Evolutionary conservation across 306 rosid species (phyloP).

Genomic region (Medicago arabica): DNA sequence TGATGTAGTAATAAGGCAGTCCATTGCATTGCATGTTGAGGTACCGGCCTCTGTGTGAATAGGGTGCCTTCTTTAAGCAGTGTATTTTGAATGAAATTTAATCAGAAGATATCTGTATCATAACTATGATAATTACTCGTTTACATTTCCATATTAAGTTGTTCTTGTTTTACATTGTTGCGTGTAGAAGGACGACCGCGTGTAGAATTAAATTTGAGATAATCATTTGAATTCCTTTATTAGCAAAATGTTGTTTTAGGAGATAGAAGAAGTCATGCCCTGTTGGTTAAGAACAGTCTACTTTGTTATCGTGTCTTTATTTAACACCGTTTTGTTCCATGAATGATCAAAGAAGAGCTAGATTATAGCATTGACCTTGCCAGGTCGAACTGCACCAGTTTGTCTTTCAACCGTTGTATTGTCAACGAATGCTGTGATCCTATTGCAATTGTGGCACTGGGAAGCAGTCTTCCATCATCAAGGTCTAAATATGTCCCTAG

Average conservation of each 20-base stretch:
- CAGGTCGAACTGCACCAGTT: not conserved
- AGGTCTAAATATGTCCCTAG: conserved; percentile 45
- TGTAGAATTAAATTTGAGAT: not conserved
- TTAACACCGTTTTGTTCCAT: not conserved
- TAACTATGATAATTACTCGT: not conserved
- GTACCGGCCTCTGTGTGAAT: not conserved
- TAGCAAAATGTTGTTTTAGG: conserved; percentile 6
- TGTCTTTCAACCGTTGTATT: not conserved
- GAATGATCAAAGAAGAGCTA: not conserved
- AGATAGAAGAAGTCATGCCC: not conserved
- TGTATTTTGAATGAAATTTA: not conserved
- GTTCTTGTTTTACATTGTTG: conserved; percentile 6
- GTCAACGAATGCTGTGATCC: conserved; percentile 10
- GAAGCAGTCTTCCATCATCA: conserved; percentile 43
- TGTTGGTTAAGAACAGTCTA: conserved; percentile 13
- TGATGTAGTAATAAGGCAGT: conserved; percentile 9
- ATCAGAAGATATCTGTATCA: not conserved
- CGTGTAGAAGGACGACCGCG: not conserved
- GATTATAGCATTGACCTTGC: not conserved
- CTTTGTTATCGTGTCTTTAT: not conserved
- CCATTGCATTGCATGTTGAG: not conserved
- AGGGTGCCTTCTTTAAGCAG: not conserved
- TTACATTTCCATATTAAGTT: conserved; percentile 5
- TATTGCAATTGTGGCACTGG: conserved; percentile 39
- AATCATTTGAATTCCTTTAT: conserved; percentile 13